Evolutionary conservation across 2,329 filamentous ascomycete species (phyloP), one percentile per base, ranked within the genome.

Genomic region (Cordyceps farinosa): DNA sequence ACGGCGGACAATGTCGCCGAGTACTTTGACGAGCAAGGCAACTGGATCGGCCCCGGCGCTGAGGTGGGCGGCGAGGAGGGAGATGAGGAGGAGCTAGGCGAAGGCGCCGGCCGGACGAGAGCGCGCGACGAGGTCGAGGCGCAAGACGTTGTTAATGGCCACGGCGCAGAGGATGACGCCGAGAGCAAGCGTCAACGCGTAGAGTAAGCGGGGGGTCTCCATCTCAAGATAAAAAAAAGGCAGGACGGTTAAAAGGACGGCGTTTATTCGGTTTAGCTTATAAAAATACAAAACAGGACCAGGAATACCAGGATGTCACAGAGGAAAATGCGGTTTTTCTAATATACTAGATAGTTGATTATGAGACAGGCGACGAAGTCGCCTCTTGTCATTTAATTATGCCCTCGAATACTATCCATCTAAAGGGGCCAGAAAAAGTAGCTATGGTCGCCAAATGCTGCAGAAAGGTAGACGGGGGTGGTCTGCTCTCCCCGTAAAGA

Each of bases 1-100:
- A 98, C 94, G 17, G 90, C 91, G 9, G 94, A 97, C 63, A 98
- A 97, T 70, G 88, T 96, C 73, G 82, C 89, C 67, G 85, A 96
- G 68, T 96, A 87, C 71, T 90, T 95, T 75, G 90, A 95, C 69
- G 87, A 84, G 66, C 84, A 92, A 9, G 91, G 91, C 3, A 92
- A 94, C 71, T 94, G 89, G 84, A 89, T 90, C 66, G 84, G 79
- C 0, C 71, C 65, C 40, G 70, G 66, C 7, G 67, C 58, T 8
- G 74, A 71, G 1, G 70, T 71, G 10, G 77, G 72, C 3, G 76
- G 71, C 7, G 76, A 72, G 9, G 76, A 72, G 9, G 79, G 36
- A 1, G 78, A 68, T 2, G 76, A 76, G 32, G 84, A 80, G 52
- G 81, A 80, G 62, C 77, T 89, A 27, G 88, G 88, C 51, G 87